Evolutionary conservation across 2,329 filamentous ascomycete genomes (phyloP).

Genomic region (Xylaria sp.): DNA sequence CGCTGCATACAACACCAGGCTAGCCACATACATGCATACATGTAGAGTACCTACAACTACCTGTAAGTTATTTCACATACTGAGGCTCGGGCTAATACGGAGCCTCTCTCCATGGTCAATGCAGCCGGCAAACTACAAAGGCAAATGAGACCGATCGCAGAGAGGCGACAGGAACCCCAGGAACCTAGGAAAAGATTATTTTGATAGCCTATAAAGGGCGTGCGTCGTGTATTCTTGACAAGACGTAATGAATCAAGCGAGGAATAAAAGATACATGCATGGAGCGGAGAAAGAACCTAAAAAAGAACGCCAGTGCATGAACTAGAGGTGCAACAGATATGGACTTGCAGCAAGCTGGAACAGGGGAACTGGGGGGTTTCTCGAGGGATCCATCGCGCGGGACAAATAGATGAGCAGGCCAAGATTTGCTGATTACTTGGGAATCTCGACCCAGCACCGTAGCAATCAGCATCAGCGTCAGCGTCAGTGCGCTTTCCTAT

Average conservation of each 20-base stretch:
- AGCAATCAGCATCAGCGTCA: no score
- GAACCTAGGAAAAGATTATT: neutral
- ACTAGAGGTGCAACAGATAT: conserved; percentile 22
- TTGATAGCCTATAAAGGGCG: no score
- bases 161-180: neutral
- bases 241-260: neutral
- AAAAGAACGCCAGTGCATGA: conserved; percentile 29
- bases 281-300: conserved; percentile 22
- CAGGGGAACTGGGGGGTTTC: no score
- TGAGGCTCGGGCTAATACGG: conserved; percentile 13
- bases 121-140: neutral
- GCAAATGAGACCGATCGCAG: no score
- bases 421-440: no score
- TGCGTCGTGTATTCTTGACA: no score
- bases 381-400: conserved; percentile 25
- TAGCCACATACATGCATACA: no score
- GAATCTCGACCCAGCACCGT: no score
- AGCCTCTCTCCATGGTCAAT: conserved; percentile 3
- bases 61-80: neutral
- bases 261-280: neutral
- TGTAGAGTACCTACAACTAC: no score
- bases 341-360: conserved; percentile 25
- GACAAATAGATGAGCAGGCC: conserved; percentile 11
- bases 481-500: conserved; percentile 1
- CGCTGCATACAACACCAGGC: no score